Conservation (phyloP, 176 grass and related monocot species). For the Carex kokanica region DNA sequence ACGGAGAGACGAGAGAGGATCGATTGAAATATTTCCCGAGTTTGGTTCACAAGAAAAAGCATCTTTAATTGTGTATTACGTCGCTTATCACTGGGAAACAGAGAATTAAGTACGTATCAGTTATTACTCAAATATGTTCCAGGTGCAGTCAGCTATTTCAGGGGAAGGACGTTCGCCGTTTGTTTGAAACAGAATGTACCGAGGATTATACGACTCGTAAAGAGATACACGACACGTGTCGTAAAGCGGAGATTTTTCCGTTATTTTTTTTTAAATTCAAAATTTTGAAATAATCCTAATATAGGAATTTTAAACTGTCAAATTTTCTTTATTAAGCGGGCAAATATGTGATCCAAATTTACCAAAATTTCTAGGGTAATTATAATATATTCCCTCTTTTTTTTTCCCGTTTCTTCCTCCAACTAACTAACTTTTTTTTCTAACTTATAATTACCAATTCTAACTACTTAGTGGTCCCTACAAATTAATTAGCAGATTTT, state of each 20-base stretch:
- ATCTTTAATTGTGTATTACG: not conserved
- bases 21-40: not conserved
- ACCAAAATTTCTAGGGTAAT: no score
- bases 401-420: no score
- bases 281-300: not conserved
- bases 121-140: not conserved
- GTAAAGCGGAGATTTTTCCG: not conserved
- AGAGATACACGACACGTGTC: not conserved
- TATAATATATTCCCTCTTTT: no score
- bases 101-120: not conserved
- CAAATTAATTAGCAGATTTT: no score
- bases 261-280: not conserved
- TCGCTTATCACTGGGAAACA: not conserved
- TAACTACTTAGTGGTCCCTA: no score
- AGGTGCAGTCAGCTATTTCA: not conserved
- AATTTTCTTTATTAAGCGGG: not conserved
- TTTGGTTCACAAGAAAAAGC: not conserved
- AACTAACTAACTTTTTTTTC: no score
- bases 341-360: not conserved
- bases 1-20: constrained; percentile 12
- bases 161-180: not conserved
- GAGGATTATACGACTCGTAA: constrained; percentile 12
- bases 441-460: no score
- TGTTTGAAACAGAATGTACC: constrained; percentile 24
- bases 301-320: not conserved